Evolutionary conservation across 2,329 filamentous ascomycete genomes (phyloP).

Genomic region (Aspergillus pseudonomiae): DNA sequence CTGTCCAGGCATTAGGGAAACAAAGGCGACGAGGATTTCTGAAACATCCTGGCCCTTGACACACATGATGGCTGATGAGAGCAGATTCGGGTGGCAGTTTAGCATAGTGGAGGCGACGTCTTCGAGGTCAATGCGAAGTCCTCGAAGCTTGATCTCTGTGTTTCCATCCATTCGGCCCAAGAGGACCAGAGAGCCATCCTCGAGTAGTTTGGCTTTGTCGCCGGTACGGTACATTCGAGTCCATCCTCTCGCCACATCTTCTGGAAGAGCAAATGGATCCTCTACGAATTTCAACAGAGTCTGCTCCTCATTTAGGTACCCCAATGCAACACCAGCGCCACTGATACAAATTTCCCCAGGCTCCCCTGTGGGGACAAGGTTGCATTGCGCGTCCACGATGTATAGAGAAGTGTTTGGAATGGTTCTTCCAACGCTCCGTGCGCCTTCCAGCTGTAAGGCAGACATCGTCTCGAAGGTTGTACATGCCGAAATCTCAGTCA

Average conservation of each 20-base stretch:
- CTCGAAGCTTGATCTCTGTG: constrained; percentile 28
- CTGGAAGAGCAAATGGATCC: background rate
- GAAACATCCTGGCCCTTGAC: constrained; percentile 5
- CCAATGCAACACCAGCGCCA: constrained; percentile 10
- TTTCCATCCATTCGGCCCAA: constrained; percentile 28
- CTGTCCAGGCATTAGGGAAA: background rate
- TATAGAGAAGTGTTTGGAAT: constrained; percentile 6
- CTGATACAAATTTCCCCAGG: constrained; percentile 14
- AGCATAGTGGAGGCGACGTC: constrained; percentile 41
- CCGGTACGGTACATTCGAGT: constrained; percentile 29
- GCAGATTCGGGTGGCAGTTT: background rate
- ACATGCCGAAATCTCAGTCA: constrained; percentile 2
- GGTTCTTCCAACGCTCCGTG: constrained; percentile 1
- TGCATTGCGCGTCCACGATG: background rate
- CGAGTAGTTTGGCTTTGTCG: constrained; percentile 27
- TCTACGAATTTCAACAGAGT: constrained; percentile 9
- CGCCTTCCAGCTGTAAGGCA: background rate
- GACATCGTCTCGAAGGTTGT: constrained; percentile 5
- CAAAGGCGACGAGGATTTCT: constrained; percentile 25
- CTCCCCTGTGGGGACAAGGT: background rate
- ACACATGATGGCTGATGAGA: constrained; percentile 3
- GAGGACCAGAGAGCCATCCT: constrained; percentile 30
- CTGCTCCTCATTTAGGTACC: constrained; percentile 6
- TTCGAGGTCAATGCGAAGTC: constrained; percentile 46
- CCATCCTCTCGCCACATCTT: constrained; percentile 21